Percentiles rank a stretch among this genome's conserved stretches.
Conservation (phyloP, 768 basidiomycete species). For the Russula ochroleuca region DNA sequence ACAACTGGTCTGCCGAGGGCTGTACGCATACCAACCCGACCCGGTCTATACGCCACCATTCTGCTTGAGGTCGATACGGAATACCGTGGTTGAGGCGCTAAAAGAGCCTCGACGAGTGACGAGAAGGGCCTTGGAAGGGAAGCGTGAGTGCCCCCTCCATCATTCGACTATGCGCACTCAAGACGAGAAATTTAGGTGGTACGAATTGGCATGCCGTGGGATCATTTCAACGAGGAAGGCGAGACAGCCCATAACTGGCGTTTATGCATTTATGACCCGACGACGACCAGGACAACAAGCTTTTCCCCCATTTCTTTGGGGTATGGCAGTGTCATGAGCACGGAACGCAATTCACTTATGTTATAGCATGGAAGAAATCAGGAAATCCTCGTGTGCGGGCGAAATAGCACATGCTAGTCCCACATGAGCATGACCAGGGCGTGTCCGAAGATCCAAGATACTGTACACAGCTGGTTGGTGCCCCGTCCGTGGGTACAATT, state of each 20-base stretch:
- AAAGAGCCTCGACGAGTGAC: too few relatives aligned
- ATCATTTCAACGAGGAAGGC: conserved; percentile 16
- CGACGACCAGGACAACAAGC: neutral
- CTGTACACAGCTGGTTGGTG: too few relatives aligned
- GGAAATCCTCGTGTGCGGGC: neutral
- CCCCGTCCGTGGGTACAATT: neutral
- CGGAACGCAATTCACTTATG: neutral
- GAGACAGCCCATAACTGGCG: conserved; percentile 14
- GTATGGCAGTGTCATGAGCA: neutral
- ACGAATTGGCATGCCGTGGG: conserved; percentile 16
- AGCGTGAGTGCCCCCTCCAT: neutral
- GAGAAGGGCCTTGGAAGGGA: neutral
- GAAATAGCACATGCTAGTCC: neutral
- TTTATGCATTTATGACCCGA: too few relatives aligned
- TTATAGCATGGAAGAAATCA: neutral
- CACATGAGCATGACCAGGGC: neutral
- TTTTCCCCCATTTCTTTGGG: too few relatives aligned
- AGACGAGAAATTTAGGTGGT: conserved; percentile 13
- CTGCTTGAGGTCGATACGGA: neutral
- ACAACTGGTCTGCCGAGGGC: conserved; percentile 9
- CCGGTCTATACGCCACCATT: conserved; percentile 11
- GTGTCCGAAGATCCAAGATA: neutral
- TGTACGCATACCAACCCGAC: conserved; percentile 1
- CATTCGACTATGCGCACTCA: neutral
- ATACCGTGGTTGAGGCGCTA: neutral